phyloP scores from a whole-genome alignment of 2,329 filamentous ascomycete species.

The Dichotomopilus funicola region DNA sequence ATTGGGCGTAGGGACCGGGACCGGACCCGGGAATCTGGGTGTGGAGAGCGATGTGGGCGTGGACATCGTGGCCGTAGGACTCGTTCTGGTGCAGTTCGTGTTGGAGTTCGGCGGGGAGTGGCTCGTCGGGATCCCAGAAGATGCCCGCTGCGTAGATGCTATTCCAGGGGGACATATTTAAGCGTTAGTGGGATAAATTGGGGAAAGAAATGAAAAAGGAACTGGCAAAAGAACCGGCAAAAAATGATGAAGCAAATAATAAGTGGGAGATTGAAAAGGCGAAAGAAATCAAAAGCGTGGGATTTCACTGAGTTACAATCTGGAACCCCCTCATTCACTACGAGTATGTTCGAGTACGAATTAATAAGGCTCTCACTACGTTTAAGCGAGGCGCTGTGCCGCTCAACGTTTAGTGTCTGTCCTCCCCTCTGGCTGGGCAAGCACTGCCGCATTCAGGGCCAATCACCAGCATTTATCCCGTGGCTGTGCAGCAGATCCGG shows the following conservation, averaged over 20 bases:
- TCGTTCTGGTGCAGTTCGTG: not conserved
- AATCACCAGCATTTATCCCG: too few relatives aligned
- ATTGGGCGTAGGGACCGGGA: not conserved
- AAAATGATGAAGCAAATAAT: not conserved
- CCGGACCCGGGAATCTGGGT: not conserved
- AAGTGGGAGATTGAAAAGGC: not conserved
- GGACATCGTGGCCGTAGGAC: not conserved
- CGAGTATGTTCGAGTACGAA: too few relatives aligned
- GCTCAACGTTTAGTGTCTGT: too few relatives aligned
- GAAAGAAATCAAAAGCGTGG: not conserved
- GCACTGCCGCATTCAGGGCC: too few relatives aligned
- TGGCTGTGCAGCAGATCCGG: too few relatives aligned
- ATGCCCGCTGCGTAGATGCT: constrained; percentile 19
- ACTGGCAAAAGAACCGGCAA: not conserved
- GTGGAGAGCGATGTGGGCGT: not conserved
- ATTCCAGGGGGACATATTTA: not conserved
- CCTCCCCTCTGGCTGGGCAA: too few relatives aligned
- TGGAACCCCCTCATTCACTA: too few relatives aligned
- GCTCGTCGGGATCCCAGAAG: constrained; percentile 24
- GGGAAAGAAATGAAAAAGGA: too few relatives aligned
- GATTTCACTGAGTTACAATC: not conserved
- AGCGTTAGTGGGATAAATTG: not conserved
- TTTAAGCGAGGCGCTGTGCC: too few relatives aligned
- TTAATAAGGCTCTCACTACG: too few relatives aligned
- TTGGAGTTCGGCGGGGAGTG: constrained; percentile 16